Evolutionary conservation across 345 rosid species (phyloP).

Genomic region (Lenwebbia sp.): DNA sequence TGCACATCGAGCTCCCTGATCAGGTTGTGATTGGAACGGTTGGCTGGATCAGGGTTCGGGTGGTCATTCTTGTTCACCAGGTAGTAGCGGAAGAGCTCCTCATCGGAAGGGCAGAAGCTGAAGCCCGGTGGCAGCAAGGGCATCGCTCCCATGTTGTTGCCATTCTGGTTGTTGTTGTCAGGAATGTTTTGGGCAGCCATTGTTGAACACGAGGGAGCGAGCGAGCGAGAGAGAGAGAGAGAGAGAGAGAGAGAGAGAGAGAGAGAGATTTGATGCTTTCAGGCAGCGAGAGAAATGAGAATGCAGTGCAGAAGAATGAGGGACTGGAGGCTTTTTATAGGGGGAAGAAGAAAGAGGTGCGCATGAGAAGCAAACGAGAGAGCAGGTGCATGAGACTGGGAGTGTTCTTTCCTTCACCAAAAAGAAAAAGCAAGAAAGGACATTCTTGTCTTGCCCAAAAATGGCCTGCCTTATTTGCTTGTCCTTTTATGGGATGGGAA

Average conservation of each 20-base stretch:
- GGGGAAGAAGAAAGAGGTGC: background rate
- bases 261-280: background rate
- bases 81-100: conserved; percentile 26
- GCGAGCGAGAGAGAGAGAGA: background rate
- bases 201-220: too few relatives aligned
- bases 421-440: background rate
- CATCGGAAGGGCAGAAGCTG: conserved; percentile 38
- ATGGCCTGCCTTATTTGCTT: background rate
- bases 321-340: background rate
- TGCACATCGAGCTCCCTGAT: conserved; percentile 35
- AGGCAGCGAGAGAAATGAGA: background rate
- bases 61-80: conserved; percentile 23
- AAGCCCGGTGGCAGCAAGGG: conserved; percentile 25
- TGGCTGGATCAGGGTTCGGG: background rate
- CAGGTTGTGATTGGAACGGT: conserved; percentile 4
- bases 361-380: background rate
- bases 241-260: background rate
- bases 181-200: too few relatives aligned
- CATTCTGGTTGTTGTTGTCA: background rate
- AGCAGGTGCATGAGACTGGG: background rate
- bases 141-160: background rate
- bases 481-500: background rate
- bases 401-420: background rate
- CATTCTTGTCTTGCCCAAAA: background rate
- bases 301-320: background rate